phyloP scores from a whole-genome alignment of 805 yeast genomes.

The Yarrowia osloensis region DNA sequence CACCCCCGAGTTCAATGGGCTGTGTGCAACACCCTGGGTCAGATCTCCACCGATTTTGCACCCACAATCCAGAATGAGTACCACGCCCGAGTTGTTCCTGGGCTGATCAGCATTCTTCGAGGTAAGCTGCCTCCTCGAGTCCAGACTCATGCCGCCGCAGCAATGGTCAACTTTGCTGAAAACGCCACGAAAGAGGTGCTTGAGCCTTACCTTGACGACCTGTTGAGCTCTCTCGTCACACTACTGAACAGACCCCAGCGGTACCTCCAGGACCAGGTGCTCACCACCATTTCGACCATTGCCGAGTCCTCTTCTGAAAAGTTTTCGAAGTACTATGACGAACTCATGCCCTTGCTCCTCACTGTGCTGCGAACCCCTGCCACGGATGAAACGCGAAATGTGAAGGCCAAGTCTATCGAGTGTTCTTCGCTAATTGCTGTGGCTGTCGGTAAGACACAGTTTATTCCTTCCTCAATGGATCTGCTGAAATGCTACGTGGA shows the following conservation, averaged over 20 bases:
- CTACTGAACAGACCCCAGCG: constrained; percentile 82
- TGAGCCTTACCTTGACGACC: constrained; percentile 88
- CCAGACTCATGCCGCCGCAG: constrained; percentile 98
- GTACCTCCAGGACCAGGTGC: constrained; percentile 95
- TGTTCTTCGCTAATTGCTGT: constrained; percentile 91
- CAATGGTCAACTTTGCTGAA: constrained; percentile 91
- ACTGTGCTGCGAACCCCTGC: constrained; percentile 77
- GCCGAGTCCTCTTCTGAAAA: constrained; percentile 94
- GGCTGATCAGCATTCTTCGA: constrained; percentile 77
- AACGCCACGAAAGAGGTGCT: constrained; percentile 82
- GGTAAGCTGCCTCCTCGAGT: constrained; percentile 75
- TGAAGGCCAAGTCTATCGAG: constrained; percentile 93
- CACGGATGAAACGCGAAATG: constrained; percentile 72
- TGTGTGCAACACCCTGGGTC: constrained; percentile 95
- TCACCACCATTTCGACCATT: constrained; percentile 93
- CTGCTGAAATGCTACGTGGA: constrained; percentile 68
- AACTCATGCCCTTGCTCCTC: constrained; percentile 85
- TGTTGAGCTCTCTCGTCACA: constrained; percentile 71
- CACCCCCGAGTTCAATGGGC: constrained; percentile 97
- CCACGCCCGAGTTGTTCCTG: constrained; percentile 80
- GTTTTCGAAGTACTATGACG: constrained; percentile 88
- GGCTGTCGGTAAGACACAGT: constrained; percentile 93
- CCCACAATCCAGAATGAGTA: constrained; percentile 80
- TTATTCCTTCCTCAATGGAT: constrained; percentile 71
- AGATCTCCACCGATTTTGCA: constrained; percentile 94